These are phyloP conservation scores for Mercurialis annua DNA, from an alignment of 345 rosid genomes.

Conservation along the genomic window DNA sequence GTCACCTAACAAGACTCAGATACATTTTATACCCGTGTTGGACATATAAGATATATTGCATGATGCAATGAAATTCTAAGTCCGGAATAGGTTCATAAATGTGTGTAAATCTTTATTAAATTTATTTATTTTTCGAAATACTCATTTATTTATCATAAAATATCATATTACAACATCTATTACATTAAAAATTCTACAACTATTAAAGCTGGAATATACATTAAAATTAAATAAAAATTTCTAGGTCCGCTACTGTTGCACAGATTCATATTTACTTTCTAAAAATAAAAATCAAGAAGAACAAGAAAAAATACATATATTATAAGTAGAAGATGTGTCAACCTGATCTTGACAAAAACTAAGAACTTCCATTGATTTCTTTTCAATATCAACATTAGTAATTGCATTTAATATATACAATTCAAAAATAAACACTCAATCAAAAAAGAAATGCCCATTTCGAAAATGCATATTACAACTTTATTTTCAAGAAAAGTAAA, in stretches of 20 bases:
- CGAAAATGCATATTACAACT: not conserved
- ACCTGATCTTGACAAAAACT: conserved; percentile 1
- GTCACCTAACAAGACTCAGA: too few species aligned
- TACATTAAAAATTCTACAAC: too few species aligned
- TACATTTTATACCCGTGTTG: too few species aligned
- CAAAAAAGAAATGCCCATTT: not conserved
- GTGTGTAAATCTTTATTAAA: too few species aligned
- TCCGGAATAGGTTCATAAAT: too few species aligned
- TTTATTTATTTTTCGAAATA: too few species aligned
- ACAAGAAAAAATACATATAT: conserved; percentile 3
- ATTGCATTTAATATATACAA: conserved; percentile 5
- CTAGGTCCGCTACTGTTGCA: not conserved
- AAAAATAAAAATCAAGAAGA: not conserved
- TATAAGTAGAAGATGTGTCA: not conserved
- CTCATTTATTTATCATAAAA: too few species aligned
- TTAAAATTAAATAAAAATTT: too few species aligned
- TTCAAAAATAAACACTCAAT: not conserved
- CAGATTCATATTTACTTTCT: not conserved
- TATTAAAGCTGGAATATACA: too few species aligned
- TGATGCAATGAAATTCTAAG: too few species aligned
- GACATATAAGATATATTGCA: too few species aligned
- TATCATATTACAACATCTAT: too few species aligned
- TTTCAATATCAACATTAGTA: conserved; percentile 20
- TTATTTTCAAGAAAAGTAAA: not conserved
- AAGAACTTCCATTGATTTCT: conserved; percentile 18